These are phyloP conservation scores for Leptographium lundbergii DNA, from an alignment of 2,329 filamentous ascomycete genomes.

Conservation along the genomic window DNA sequence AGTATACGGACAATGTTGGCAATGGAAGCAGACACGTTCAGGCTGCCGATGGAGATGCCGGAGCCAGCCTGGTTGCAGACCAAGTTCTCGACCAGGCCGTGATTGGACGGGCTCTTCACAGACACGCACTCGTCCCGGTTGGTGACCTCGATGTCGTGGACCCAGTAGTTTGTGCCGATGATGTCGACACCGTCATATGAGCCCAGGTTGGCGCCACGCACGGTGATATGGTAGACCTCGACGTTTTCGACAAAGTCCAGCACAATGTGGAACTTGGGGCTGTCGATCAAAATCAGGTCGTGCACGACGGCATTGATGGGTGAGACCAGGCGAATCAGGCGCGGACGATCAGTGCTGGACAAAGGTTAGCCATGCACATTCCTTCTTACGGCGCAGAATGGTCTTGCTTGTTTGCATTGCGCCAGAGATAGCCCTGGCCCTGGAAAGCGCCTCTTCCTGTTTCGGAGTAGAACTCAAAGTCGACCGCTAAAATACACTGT, in stretches of 20 bases:
- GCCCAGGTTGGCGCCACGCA: constrained; percentile 22
- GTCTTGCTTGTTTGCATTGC: constrained; percentile 4
- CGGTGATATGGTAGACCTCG: constrained; percentile 24
- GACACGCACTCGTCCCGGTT: constrained; percentile 25
- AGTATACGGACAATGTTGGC: constrained; percentile 16
- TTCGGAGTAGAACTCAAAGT: constrained; percentile 33
- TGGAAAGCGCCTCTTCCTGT: constrained; percentile 31
- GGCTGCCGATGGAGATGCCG: constrained; percentile 23
- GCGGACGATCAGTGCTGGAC: constrained; percentile 20
- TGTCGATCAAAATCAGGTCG: constrained; percentile 31
- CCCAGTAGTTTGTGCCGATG: constrained; percentile 22
- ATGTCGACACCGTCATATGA: constrained; percentile 25
- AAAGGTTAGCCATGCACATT: neutral
- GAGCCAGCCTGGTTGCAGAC: constrained; percentile 24
- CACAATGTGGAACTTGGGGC: constrained; percentile 23
- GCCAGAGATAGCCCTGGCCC: constrained; percentile 33
- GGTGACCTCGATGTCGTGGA: constrained; percentile 24
- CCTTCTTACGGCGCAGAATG: too few relatives aligned
- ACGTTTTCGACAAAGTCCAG: constrained; percentile 22
- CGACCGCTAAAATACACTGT: constrained; percentile 13
- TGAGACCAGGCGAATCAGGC: constrained; percentile 28
- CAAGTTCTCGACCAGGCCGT: constrained; percentile 22
- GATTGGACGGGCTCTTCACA: constrained; percentile 23
- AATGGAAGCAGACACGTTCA: constrained; percentile 19
- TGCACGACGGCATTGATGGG: constrained; percentile 32